phyloP scores from a whole-genome alignment of 768 basidiomycete species.

The Krasilnikovozyma curviuscula region DNA sequence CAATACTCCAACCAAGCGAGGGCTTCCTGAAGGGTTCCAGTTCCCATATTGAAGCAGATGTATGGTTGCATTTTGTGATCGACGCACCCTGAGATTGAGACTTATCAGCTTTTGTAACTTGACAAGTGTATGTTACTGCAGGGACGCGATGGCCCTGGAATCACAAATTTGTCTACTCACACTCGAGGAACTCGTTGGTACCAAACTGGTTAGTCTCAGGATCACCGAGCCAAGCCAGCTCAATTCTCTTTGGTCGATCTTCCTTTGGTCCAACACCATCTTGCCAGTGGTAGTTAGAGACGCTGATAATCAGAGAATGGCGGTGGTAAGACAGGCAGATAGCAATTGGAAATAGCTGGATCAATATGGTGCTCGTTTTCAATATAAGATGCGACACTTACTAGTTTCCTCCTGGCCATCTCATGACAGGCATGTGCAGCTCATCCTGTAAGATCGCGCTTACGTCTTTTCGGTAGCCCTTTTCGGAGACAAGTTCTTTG shows the following conservation, averaged over 20 bases:
- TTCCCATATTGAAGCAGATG: slow-evolving; percentile 36
- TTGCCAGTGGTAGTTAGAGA: slow-evolving; percentile 41
- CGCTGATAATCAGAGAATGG: too few relatives aligned
- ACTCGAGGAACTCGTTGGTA: slow-evolving; percentile 38
- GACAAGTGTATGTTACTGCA: background rate
- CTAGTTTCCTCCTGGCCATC: slow-evolving; percentile 24
- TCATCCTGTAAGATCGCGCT: too few relatives aligned
- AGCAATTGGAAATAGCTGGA: background rate
- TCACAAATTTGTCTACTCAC: slow-evolving; percentile 36
- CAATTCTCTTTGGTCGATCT: slow-evolving; percentile 36
- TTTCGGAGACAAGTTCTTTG: slow-evolving; percentile 14
- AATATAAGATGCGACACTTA: background rate
- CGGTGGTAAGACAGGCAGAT: too few relatives aligned
- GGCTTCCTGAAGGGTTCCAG: slow-evolving; percentile 42
- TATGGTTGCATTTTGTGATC: background rate
- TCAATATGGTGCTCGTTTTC: too few relatives aligned
- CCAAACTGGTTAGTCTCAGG: slow-evolving; percentile 39
- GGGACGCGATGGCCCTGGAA: too few relatives aligned
- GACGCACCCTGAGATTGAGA: too few relatives aligned
- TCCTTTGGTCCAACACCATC: slow-evolving; percentile 40
- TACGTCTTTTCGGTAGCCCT: too few relatives aligned
- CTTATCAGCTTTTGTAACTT: too few relatives aligned
- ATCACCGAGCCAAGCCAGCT: slow-evolving; percentile 43
- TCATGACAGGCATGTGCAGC: slow-evolving; percentile 33
- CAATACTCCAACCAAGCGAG: slow-evolving; percentile 40